Conservation (phyloP, 108 stramenopile genomes). For the Pseudonitzschia pungens region DNA sequence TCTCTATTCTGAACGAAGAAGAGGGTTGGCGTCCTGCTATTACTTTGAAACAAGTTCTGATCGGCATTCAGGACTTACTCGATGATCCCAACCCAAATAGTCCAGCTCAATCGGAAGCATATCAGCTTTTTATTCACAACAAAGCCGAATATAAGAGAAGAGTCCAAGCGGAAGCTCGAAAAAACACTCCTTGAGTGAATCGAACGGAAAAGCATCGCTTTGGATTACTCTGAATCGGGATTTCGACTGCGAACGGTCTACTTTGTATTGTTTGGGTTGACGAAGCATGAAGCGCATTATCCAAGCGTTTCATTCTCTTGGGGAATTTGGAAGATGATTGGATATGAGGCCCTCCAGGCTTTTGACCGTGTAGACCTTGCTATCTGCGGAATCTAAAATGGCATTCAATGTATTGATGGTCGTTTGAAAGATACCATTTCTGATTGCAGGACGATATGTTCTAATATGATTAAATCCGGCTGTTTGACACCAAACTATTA, state of each 20-base stretch:
- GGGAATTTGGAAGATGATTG: neutral
- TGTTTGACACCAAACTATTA: neutral
- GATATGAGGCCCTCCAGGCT: neutral
- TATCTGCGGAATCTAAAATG: neutral
- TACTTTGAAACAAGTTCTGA: constrained; percentile 94
- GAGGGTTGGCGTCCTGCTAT: constrained; percentile 99
- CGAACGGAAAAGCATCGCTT: neutral
- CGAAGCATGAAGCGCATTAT: neutral
- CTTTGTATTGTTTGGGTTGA: neutral
- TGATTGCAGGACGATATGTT: neutral
- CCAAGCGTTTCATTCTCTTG: neutral
- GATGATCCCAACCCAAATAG: constrained; percentile 93
- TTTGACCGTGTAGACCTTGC: no score
- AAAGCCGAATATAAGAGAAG: constrained; percentile 84
- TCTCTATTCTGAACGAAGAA: constrained; percentile 97
- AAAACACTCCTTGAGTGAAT: constrained; percentile 4
- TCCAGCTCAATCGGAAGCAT: constrained; percentile 96
- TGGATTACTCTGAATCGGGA: neutral
- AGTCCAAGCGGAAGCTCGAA: constrained; percentile 77
- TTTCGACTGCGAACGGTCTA: neutral
- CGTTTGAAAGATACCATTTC: neutral
- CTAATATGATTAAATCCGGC: neutral
- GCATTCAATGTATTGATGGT: neutral
- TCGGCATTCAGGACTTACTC: constrained; percentile 97
- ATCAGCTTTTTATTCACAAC: constrained; percentile 87